Percentiles rank a stretch among this genome's conserved stretches.
Conservation (phyloP, 768 basidiomycete genomes). For the Lyophyllum shimeji region DNA sequence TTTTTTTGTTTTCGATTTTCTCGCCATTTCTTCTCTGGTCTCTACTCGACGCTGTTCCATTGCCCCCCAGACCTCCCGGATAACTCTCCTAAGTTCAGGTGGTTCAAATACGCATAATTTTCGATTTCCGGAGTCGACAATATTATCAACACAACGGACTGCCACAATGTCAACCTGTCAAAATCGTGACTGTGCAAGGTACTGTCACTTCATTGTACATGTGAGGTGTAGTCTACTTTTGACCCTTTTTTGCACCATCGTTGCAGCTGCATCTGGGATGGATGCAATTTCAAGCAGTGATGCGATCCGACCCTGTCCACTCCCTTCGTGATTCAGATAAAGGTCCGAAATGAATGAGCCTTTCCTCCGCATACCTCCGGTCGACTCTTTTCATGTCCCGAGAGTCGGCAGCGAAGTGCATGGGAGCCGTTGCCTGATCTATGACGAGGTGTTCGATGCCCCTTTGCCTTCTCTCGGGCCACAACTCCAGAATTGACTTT, state of each 20-base stretch:
- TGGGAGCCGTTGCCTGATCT: conserved; percentile 14
- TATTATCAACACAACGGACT: not conserved
- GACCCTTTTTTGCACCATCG: not conserved
- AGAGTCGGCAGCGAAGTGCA: conserved; percentile 5
- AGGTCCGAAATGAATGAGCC: too few species aligned
- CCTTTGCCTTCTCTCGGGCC: not conserved
- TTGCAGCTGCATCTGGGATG: not conserved
- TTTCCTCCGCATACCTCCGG: not conserved
- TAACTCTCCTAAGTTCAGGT: not conserved
- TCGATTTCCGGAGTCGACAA: not conserved
- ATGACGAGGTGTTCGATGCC: not conserved
- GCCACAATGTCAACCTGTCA: not conserved
- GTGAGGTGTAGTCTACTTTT: not conserved
- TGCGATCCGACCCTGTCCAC: not conserved
- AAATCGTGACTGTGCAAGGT: not conserved
- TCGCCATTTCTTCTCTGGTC: not conserved
- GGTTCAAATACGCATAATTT: not conserved
- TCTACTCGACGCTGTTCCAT: not conserved
- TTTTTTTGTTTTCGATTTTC: not conserved
- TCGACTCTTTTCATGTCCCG: conserved; percentile 1
- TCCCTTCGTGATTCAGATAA: not conserved
- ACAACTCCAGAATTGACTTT: not conserved
- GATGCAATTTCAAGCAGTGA: not conserved
- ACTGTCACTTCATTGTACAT: not conserved
- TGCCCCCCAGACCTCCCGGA: not conserved